These are phyloP conservation scores for Termitomyces sp. DNA, from an alignment of 768 basidiomycete species.

Conservation along the genomic window DNA sequence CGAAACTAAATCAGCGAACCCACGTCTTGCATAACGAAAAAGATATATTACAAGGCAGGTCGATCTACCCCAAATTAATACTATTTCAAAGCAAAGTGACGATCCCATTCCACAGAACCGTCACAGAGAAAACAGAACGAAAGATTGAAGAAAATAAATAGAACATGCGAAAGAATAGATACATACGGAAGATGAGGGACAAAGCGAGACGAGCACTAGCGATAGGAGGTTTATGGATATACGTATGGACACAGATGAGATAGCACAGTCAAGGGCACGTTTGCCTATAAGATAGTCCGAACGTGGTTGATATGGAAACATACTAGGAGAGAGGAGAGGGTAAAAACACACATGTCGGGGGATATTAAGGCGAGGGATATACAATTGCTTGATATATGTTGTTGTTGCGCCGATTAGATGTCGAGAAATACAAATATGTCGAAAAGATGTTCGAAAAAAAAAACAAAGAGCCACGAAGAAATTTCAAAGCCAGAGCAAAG, in stretches of 20 bases:
- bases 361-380: constrained; percentile 7
- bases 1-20: no score
- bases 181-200: not conserved
- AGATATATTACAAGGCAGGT: not conserved
- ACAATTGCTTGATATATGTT: not conserved
- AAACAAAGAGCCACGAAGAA: no score
- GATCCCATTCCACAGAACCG: not conserved
- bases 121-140: not conserved
- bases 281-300: not conserved
- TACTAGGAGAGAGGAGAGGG: not conserved
- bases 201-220: not conserved
- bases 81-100: not conserved
- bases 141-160: constrained; percentile 3
- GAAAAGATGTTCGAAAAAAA: not conserved
- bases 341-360: not conserved
- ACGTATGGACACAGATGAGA: not conserved
- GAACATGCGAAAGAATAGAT: not conserved
- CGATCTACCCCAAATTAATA: not conserved
- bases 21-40: not conserved
- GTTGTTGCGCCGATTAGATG: not conserved
- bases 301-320: not conserved
- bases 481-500: not conserved
- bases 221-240: not conserved
- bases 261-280: not conserved
- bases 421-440: not conserved